Evolutionary conservation across 2,329 filamentous ascomycete species (phyloP), one percentile per base, ranked within the genome.

Genomic region (Calycina herbarum): DNA sequence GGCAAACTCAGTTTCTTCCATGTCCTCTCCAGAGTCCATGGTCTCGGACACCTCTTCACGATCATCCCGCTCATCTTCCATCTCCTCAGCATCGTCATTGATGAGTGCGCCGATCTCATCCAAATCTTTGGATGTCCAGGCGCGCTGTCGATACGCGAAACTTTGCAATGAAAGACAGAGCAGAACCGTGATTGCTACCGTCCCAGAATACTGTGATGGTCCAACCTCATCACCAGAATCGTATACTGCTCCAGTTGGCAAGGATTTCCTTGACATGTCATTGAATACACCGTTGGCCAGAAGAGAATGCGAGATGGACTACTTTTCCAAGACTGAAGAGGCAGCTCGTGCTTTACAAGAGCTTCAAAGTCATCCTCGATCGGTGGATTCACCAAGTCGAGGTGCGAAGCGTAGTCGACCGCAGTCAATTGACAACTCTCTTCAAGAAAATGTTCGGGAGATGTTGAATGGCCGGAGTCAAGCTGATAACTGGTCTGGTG

Each of bases 1-100:
- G 67, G 86, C 86, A 74, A 87, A 83, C 73, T 87, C 86, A 20
- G 79, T 86, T 71, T 89, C 86, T 31, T 85, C 84, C 35, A 83
- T 84, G 40, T 89, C 87, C 66, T 89, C 87, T 33, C 87, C 87
- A 68, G 86, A 89, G 74, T 89, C 87, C 64, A 89, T 89, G 86
- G 78, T 89, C 57, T 89, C 87, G 66, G 87, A 89, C 65, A 88
- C 84, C 66, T 75, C 74, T 51, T 73, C 73, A 48, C 82, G 82
- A 67, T 82, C 85, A 68, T 54, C 86, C 69, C 85, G 86, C 75
- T 87, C 85, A 62, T 88, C 86, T 74, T 89, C 86, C 20, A 85
- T 87, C 77, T 88, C 86, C 65, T 87, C 86, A 73, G 82, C 84
- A 72, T 87, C 85, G 70, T 86, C 84, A 66, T 78, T 85, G 78